Percentiles rank a stretch among this genome's conserved stretches.
phyloP scores from a whole-genome alignment of 768 basidiomycete species.

The Xerocomus brunneocitrinus region DNA sequence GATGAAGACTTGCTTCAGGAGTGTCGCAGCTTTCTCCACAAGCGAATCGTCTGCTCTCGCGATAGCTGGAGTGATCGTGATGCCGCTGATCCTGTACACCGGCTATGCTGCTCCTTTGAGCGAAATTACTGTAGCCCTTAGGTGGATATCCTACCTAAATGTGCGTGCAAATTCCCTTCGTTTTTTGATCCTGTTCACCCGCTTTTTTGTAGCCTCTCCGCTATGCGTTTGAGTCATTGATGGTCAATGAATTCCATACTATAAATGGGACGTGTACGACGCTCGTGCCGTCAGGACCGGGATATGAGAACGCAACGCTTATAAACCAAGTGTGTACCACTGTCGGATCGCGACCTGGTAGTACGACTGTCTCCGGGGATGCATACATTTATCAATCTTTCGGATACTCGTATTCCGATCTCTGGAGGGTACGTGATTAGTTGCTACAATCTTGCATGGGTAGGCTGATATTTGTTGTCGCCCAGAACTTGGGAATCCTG shows the following conservation, averaged over 20 bases:
- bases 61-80: conserved; percentile 29
- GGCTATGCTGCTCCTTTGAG: conserved; percentile 33
- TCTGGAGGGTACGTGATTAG: conserved; percentile 37
- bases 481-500: conserved; percentile 41
- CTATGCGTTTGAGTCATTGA: conserved; percentile 22
- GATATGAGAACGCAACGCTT: conserved; percentile 31
- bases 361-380: conserved; percentile 38
- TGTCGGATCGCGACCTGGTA: conserved; percentile 38
- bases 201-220: conserved; percentile 29
- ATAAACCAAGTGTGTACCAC: conserved; percentile 42
- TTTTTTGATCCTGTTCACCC: conserved; percentile 28
- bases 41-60: conserved; percentile 47
- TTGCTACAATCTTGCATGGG: not conserved
- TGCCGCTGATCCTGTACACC: conserved; percentile 40
- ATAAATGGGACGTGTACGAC: conserved; percentile 33
- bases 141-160: conserved; percentile 19
- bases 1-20: conserved; percentile 75
- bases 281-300: conserved; percentile 31
- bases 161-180: conserved; percentile 35
- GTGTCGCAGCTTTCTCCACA: conserved; percentile 51
- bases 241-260: conserved; percentile 49
- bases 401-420: conserved; percentile 23
- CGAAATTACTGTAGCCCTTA: conserved; percentile 9
- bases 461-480: conserved; percentile 5
- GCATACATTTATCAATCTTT: conserved; percentile 35